A percentile compares a stretch with the other conserved stretches of the same genome.
phyloP scores from a whole-genome alignment of 2,329 filamentous ascomycete species.

The Trichophyton simii region DNA sequence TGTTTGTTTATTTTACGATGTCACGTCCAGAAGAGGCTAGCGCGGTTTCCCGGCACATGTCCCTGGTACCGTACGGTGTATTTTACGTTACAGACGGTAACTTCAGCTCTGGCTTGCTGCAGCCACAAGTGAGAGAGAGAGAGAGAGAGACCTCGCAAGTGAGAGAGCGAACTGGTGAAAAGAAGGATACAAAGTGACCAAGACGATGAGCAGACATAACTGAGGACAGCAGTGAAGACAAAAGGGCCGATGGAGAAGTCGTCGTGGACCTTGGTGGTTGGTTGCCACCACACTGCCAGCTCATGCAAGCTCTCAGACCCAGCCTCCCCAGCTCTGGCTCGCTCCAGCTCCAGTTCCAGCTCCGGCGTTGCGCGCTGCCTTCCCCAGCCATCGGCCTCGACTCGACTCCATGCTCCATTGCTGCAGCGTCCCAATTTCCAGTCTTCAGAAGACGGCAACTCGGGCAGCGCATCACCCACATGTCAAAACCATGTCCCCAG shows the following conservation, averaged over 20 bases:
- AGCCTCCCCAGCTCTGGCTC: neutral
- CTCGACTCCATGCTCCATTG: neutral
- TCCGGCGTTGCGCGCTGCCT: neutral
- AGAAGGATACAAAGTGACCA: neutral
- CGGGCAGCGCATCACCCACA: neutral
- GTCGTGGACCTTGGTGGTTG: slow-evolving; percentile 1
- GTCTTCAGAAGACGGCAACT: neutral
- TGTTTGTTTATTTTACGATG: neutral
- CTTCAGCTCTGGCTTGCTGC: no score
- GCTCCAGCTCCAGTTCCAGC: neutral
- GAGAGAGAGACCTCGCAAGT: no score
- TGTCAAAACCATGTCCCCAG: neutral
- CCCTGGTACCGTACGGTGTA: neutral
- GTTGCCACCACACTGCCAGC: neutral
- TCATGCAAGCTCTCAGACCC: neutral
- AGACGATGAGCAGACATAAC: neutral
- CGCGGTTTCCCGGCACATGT: neutral
- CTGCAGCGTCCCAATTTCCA: neutral
- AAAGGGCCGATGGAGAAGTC: neutral
- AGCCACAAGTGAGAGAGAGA: no score
- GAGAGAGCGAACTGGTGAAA: neutral
- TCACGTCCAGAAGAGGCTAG: neutral
- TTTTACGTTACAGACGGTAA: neutral
- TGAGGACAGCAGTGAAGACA: neutral
- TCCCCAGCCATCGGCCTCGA: neutral